These are phyloP conservation scores for Xylaria multiplex DNA, from an alignment of 2,329 filamentous ascomycete genomes.

Conservation along the genomic window DNA sequence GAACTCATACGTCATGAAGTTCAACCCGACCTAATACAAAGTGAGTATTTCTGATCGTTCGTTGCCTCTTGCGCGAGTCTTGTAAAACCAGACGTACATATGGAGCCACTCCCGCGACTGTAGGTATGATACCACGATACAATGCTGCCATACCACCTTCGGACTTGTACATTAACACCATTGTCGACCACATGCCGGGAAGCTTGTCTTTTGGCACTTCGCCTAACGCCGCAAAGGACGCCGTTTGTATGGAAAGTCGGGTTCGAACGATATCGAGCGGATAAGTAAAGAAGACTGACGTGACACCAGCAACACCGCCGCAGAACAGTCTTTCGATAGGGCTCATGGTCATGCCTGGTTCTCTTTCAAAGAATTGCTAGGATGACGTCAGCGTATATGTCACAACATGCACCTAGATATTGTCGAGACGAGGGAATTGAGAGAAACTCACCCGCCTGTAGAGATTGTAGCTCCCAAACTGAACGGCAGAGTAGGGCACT, in stretches of 20 bases:
- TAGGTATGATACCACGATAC: constrained; percentile 95
- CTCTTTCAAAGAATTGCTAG: constrained; percentile 79
- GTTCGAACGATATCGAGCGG: constrained; percentile 98
- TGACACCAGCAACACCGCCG: constrained; percentile 91
- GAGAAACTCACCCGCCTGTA: constrained; percentile 81
- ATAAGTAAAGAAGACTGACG: constrained; percentile 94
- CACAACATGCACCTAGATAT: neutral
- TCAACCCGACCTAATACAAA: constrained; percentile 79
- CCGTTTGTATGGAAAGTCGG: constrained; percentile 93
- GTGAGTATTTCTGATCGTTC: constrained; percentile 28
- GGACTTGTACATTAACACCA: constrained; percentile 85
- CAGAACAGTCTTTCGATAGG: constrained; percentile 84
- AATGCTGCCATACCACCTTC: constrained; percentile 87
- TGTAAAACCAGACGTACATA: constrained; percentile 67
- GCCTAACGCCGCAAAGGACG: constrained; percentile 86
- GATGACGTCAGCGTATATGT: constrained; percentile 25
- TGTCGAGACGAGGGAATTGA: neutral
- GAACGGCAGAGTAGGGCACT: constrained; percentile 96
- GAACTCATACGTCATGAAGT: constrained; percentile 98
- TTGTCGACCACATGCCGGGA: constrained; percentile 91
- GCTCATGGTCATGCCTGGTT: constrained; percentile 77
- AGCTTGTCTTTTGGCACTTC: constrained; percentile 70
- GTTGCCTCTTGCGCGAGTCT: neutral
- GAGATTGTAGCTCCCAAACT: constrained; percentile 97
- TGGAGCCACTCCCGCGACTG: constrained; percentile 92